Conservation (phyloP, 352 stramenopile species). For the Aphanomyces astaci region DNA sequence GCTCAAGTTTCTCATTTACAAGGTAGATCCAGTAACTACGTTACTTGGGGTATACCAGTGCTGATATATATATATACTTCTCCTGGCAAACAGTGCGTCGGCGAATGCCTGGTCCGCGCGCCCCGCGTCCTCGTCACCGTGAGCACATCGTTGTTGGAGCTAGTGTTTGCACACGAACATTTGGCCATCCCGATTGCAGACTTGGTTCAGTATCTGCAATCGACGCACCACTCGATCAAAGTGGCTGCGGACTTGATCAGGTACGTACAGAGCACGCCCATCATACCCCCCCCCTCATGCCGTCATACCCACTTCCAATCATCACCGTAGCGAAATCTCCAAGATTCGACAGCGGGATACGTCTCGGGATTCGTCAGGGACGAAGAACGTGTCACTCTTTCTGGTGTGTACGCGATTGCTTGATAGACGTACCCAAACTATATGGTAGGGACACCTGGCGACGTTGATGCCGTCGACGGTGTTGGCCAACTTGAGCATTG, state of each 20-base stretch:
- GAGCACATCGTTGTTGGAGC: slow-evolving; percentile 40
- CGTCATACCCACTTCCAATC: neutral
- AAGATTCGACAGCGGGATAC: slow-evolving; percentile 61
- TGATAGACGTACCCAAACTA: too few species aligned
- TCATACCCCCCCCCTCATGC: too few species aligned
- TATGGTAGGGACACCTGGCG: slow-evolving; percentile 29
- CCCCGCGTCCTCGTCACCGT: slow-evolving; percentile 62
- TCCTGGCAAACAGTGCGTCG: too few species aligned
- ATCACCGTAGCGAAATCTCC: slow-evolving; percentile 38
- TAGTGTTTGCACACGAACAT: slow-evolving; percentile 22
- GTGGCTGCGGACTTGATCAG: slow-evolving; percentile 66
- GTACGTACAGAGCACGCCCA: too few species aligned
- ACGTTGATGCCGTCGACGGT: slow-evolving; percentile 56
- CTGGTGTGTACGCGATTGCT: slow-evolving; percentile 31
- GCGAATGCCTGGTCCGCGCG: slow-evolving; percentile 45
- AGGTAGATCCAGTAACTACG: too few species aligned
- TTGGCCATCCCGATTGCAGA: slow-evolving; percentile 8
- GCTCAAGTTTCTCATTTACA: slow-evolving; percentile 57
- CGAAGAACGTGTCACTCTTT: slow-evolving; percentile 67
- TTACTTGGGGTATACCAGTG: too few species aligned
- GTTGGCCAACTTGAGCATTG: slow-evolving; percentile 67
- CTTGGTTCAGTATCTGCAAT: slow-evolving; percentile 13
- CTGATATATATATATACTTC: too few species aligned
- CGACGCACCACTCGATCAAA: slow-evolving; percentile 29
- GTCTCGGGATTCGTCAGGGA: slow-evolving; percentile 62